Evolutionary conservation across 768 basidiomycete genomes (phyloP).

Genomic region (Pholiota microspora): DNA sequence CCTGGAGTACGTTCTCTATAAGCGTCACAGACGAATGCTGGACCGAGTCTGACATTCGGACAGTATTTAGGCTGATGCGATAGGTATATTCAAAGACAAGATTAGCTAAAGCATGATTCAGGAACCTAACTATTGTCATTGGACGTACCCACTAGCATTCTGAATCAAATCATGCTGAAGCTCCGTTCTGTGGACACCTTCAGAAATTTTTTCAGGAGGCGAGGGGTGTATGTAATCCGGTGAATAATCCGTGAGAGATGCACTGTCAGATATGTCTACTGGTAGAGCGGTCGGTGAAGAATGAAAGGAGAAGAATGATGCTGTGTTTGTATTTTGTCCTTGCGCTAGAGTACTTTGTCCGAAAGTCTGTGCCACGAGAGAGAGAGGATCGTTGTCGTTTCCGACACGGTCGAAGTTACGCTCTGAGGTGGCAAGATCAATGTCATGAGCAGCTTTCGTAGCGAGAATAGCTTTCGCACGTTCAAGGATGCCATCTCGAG

Average conservation of each 20-base stretch:
- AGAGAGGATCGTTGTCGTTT: slow-evolving; percentile 2
- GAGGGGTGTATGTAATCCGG: background rate
- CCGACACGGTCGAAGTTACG: background rate
- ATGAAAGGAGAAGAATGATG: background rate
- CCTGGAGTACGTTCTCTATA: background rate
- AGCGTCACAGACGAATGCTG: background rate
- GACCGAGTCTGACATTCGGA: background rate
- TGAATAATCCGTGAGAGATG: background rate
- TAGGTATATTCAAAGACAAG: background rate
- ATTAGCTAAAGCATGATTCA: background rate
- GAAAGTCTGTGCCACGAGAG: slow-evolving; percentile 37
- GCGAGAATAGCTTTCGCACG: slow-evolving; percentile 26
- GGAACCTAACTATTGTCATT: background rate
- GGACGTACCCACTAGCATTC: slow-evolving; percentile 2
- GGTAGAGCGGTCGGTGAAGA: background rate
- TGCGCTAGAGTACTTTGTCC: slow-evolving; percentile 35
- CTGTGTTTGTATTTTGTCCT: slow-evolving; percentile 7
- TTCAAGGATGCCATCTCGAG: slow-evolving; percentile 40
- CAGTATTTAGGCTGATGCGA: background rate
- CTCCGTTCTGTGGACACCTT: background rate
- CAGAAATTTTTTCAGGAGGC: background rate
- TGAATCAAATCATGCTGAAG: background rate
- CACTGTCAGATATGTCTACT: background rate
- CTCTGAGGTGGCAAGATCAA: background rate
- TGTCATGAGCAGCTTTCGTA: background rate